Conservation (phyloP, 106 monocot species). For the Allium fistulosum region DNA sequence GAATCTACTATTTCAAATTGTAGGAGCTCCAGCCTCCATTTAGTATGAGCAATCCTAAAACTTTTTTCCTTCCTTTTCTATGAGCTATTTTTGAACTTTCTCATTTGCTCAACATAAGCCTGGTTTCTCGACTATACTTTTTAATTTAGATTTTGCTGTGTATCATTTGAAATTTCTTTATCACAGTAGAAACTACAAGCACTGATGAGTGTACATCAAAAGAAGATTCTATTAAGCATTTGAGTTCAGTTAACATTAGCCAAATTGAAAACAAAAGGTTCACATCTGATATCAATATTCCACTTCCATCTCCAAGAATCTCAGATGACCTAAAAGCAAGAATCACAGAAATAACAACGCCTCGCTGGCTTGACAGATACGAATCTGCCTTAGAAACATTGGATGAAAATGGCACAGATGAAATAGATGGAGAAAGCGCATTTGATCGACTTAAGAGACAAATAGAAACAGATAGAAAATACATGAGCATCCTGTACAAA, state of each 20-base stretch:
- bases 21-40: too few relatives aligned
- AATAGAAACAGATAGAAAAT: conserved; percentile 51
- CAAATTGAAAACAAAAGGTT: conserved; percentile 9
- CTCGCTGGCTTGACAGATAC: conserved; percentile 40
- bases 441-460: conserved; percentile 42
- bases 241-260: conserved; percentile 6
- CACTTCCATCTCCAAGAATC: conserved; percentile 10
- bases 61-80: too few relatives aligned
- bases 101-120: background rate
- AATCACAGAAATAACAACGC: conserved; percentile 44
- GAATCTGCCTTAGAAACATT: conserved; percentile 42
- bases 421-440: conserved; percentile 55
- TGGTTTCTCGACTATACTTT: background rate
- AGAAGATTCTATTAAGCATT: conserved; percentile 19
- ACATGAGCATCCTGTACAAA: conserved; percentile 50
- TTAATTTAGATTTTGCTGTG: background rate
- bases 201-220: conserved; percentile 2
- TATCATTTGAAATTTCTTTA: background rate
- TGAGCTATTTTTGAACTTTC: background rate
- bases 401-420: conserved; percentile 39
- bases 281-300: background rate
- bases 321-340: conserved; percentile 53
- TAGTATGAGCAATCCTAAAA: too few relatives aligned
- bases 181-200: conserved; percentile 16
- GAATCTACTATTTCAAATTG: too few relatives aligned